These are phyloP conservation scores for Calonectria henricotiae DNA, from an alignment of 2,329 filamentous ascomycete species.

Conservation along the genomic window DNA sequence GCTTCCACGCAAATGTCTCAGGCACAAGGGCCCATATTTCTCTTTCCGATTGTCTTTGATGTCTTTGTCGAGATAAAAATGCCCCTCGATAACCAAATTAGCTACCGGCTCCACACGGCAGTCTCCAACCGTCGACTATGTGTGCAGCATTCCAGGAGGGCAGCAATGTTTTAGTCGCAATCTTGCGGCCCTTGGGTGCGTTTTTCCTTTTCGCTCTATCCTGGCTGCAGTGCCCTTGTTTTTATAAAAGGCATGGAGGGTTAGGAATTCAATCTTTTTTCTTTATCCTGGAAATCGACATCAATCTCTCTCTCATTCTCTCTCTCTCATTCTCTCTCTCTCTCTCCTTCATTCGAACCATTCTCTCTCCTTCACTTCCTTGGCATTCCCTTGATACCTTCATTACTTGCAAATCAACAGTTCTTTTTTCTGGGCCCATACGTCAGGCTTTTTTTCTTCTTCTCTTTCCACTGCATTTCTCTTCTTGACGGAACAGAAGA, in stretches of 20 bases:
- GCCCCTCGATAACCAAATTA: slow-evolving; percentile 16
- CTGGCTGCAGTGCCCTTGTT: slow-evolving; percentile 6
- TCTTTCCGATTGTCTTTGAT: slow-evolving; percentile 24
- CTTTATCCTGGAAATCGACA: neutral
- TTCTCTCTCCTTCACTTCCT: too few relatives aligned
- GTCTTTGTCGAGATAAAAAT: neutral
- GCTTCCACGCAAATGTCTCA: slow-evolving; percentile 21
- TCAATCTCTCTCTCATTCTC: slow-evolving; percentile 20
- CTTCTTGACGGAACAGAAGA: neutral
- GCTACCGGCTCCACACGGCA: slow-evolving; percentile 14
- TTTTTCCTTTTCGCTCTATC: neutral
- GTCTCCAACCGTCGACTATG: slow-evolving; percentile 28
- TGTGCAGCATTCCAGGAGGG: slow-evolving; percentile 37
- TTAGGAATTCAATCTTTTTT: neutral
- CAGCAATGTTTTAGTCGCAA: slow-evolving; percentile 33
- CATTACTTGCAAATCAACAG: neutral
- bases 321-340: neutral
- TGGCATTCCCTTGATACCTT: slow-evolving; percentile 13
- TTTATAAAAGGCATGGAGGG: slow-evolving; percentile 24
- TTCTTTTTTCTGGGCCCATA: neutral
- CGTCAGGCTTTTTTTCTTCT: neutral
- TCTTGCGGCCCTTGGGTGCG: slow-evolving; percentile 26
- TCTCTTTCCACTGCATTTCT: neutral
- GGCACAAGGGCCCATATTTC: slow-evolving; percentile 11
- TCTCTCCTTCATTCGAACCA: neutral